phyloP scores from a whole-genome alignment of 495 filamentous ascomycete genomes.

The Penicillium salamii region DNA sequence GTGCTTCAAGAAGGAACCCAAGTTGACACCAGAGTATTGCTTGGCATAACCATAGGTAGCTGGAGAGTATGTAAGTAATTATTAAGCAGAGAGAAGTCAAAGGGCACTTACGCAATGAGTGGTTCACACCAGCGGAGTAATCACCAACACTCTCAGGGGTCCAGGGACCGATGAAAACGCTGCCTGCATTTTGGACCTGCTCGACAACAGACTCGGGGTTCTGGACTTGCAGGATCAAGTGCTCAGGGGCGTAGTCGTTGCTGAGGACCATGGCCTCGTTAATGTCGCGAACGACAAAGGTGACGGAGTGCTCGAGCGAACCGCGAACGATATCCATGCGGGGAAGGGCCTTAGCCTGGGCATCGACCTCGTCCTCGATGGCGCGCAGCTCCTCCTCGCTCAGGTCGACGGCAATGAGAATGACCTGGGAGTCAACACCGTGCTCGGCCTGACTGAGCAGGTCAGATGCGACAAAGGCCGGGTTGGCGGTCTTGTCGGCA shows the following conservation, averaged over 20 bases:
- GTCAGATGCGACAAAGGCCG: conserved; percentile 93
- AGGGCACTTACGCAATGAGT: conserved; percentile 79
- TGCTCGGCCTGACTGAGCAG: conserved; percentile 95
- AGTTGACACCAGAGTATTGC: conserved; percentile 96
- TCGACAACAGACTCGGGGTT: conserved; percentile 68
- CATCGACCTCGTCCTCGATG: conserved; percentile 87
- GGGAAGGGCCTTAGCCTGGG: conserved; percentile 83
- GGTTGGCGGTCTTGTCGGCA: conserved; percentile 86
- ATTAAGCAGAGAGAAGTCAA: neutral
- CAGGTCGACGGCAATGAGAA: conserved; percentile 84
- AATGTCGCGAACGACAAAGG: conserved; percentile 74
- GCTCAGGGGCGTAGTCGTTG: conserved; percentile 96
- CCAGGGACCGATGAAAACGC: conserved; percentile 93
- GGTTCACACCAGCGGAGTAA: conserved; percentile 96
- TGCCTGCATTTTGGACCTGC: conserved; percentile 88
- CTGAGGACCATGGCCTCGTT: conserved; percentile 82
- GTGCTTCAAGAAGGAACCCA: conserved; percentile 93
- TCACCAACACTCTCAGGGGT: conserved; percentile 96
- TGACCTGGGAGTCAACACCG: conserved; percentile 90
- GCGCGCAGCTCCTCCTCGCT: conserved; percentile 65
- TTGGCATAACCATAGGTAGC: conserved; percentile 97
- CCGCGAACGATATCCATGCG: conserved; percentile 89
- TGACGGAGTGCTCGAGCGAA: conserved; percentile 88
- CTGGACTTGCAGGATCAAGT: conserved; percentile 86
- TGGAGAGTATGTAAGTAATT: conserved; percentile 33